phyloP scores from a whole-genome alignment of 2,329 filamentous ascomycete genomes.

The Microsporum audouinii region DNA sequence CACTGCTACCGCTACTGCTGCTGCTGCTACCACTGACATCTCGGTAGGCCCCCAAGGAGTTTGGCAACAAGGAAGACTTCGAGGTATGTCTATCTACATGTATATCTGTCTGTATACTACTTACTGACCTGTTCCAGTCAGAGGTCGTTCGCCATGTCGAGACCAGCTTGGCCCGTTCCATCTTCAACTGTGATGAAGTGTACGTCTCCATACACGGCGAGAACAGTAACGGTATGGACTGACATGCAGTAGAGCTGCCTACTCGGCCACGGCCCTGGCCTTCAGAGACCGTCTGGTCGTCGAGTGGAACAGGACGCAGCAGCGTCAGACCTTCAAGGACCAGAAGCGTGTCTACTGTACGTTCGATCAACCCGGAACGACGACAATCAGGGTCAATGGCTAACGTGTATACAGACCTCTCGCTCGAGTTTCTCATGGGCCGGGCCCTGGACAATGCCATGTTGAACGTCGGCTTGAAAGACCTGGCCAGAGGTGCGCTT shows the following conservation, averaged over 20 bases:
- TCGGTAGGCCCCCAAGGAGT: slow-evolving; percentile 51
- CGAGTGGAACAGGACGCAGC: slow-evolving; percentile 97
- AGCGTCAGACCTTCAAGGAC: slow-evolving; percentile 82
- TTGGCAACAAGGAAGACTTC: slow-evolving; percentile 72
- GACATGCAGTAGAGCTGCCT: slow-evolving; percentile 55
- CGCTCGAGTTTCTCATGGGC: slow-evolving; percentile 96
- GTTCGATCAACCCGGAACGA: slow-evolving; percentile 13
- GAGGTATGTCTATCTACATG: slow-evolving; percentile 30
- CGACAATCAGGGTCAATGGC: neutral
- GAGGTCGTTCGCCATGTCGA: slow-evolving; percentile 91
- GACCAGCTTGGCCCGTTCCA: slow-evolving; percentile 84
- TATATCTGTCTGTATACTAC: neutral
- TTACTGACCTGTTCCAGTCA: slow-evolving; percentile 41
- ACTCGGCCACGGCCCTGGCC: slow-evolving; percentile 79
- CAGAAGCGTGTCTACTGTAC: slow-evolving; percentile 85
- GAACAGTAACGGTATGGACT: neutral
- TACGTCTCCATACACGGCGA: slow-evolving; percentile 21
- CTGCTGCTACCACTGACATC: neutral
- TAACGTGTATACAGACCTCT: slow-evolving; percentile 51
- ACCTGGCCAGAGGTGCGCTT: slow-evolving; percentile 62
- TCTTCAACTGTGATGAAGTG: slow-evolving; percentile 95
- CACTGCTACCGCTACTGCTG: no score
- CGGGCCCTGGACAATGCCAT: slow-evolving; percentile 95
- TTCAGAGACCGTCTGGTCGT: slow-evolving; percentile 87
- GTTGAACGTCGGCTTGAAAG: slow-evolving; percentile 86